phyloP scores from a whole-genome alignment of 2,329 filamentous ascomycete genomes.

The Westerdykella ornata region DNA sequence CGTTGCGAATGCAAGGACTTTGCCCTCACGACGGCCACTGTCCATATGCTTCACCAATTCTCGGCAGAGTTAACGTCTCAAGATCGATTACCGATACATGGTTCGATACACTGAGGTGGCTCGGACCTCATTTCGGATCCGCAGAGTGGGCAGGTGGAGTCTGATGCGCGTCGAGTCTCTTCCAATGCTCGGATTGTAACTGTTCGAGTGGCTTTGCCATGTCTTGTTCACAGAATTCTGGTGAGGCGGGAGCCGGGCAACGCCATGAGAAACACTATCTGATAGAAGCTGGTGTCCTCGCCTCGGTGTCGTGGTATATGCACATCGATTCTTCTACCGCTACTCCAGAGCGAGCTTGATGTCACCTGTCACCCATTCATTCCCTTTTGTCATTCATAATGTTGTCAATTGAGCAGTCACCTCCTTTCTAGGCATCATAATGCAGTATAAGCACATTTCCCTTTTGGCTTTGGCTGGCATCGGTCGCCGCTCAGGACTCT shows the following conservation, averaged over 20 bases:
- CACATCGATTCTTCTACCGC: no score
- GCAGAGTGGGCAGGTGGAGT: not conserved
- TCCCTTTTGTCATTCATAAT: not conserved
- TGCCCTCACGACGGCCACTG: no score
- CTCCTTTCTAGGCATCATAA: conserved; percentile 14
- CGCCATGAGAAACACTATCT: no score
- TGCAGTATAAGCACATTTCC: conserved; percentile 37
- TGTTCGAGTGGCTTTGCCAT: not conserved
- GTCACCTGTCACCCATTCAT: not conserved
- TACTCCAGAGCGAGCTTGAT: no score
- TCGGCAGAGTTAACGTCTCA: not conserved
- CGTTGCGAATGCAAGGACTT: no score
- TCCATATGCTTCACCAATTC: not conserved
- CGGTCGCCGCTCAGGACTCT: conserved; percentile 26
- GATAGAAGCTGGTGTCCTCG: no score
- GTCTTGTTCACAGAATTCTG: not conserved
- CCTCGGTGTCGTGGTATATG: no score
- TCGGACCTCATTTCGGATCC: not conserved
- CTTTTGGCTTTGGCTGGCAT: conserved; percentile 32
- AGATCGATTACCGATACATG: not conserved
- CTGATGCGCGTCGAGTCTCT: not conserved
- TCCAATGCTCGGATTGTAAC: not conserved
- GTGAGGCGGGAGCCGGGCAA: no score
- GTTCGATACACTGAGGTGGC: not conserved
- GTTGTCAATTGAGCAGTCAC: not conserved